A percentile compares a stretch with the other conserved stretches of the same genome.
These are phyloP conservation scores for Termitomyces sp. DNA, from an alignment of 768 basidiomycete genomes.

Conservation along the genomic window DNA sequence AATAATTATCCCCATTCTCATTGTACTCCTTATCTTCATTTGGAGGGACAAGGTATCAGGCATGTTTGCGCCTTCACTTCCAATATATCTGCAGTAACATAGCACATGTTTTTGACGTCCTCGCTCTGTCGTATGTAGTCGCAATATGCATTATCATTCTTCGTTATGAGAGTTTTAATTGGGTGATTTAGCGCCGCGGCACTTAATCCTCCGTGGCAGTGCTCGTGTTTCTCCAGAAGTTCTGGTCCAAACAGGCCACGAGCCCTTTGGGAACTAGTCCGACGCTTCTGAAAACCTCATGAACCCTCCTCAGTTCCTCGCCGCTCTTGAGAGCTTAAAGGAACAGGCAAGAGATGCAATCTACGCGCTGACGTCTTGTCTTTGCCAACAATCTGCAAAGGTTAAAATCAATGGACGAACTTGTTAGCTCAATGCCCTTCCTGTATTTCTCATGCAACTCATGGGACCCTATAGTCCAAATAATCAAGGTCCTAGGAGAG, in stretches of 20 bases:
- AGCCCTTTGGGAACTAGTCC: background rate
- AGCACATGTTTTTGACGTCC: background rate
- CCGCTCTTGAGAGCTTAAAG: conserved; percentile 50
- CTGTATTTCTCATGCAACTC: conserved; percentile 5
- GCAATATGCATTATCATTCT: background rate
- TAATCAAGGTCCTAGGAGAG: conserved; percentile 90
- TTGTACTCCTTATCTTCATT: conserved; percentile 20
- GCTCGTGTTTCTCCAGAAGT: background rate
- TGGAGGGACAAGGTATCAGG: conserved; percentile 23
- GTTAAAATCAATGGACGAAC: conserved; percentile 96
- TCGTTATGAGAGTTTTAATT: background rate
- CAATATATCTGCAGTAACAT: background rate
- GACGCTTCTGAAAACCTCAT: conserved; percentile 3
- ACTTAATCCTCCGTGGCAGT: conserved; percentile 5
- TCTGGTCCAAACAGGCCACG: conserved; percentile 6
- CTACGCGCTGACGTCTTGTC: conserved; percentile 75
- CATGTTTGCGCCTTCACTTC: background rate
- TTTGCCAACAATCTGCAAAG: conserved; percentile 77
- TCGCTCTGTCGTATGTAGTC: background rate
- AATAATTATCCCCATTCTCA: conserved; percentile 20
- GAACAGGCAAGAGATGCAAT: conserved; percentile 80
- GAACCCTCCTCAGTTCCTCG: conserved; percentile 34
- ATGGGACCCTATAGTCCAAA: conserved; percentile 55
- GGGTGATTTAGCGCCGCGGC: background rate
- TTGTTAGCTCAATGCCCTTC: conserved; percentile 47